Evolutionary conservation across 2,329 filamentous ascomycete species (phyloP).

Genomic region (Penicillium sp.): DNA sequence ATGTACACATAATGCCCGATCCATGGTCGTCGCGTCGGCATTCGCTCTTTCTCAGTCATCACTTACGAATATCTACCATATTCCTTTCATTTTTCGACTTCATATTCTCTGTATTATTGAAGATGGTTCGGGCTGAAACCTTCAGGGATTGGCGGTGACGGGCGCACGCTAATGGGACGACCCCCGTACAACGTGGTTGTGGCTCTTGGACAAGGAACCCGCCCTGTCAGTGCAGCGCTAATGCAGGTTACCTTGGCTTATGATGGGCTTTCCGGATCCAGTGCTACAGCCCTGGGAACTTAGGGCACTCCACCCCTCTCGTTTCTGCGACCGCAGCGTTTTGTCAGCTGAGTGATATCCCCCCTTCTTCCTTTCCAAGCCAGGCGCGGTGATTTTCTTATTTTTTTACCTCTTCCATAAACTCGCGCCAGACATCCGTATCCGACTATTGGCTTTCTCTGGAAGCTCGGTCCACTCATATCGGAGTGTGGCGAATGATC

Average conservation of each 20-base stretch:
- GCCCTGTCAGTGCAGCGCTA: slow-evolving; percentile 33
- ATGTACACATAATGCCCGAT: slow-evolving; percentile 2
- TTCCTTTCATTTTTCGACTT: background rate
- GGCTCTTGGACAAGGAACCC: slow-evolving; percentile 24
- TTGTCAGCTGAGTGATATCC: no score
- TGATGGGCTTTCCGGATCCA: slow-evolving; percentile 31
- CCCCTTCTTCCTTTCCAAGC: background rate
- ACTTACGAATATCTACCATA: background rate
- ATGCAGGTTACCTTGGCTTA: slow-evolving; percentile 38
- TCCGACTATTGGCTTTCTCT: background rate
- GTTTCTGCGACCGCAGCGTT: no score
- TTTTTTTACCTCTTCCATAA: slow-evolving; percentile 1
- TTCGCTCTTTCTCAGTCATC: background rate
- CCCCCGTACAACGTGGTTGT: slow-evolving; percentile 27
- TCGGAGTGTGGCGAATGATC: slow-evolving; percentile 17
- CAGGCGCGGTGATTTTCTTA: slow-evolving; percentile 4
- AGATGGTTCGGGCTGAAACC: slow-evolving; percentile 1
- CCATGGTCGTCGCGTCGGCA: background rate
- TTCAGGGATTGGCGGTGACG: slow-evolving; percentile 17
- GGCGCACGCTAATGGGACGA: slow-evolving; percentile 3
- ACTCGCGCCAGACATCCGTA: slow-evolving; percentile 1
- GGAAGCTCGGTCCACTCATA: slow-evolving; percentile 19
- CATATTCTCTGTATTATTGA: background rate
- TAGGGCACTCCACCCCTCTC: slow-evolving; percentile 27
- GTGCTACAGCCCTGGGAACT: slow-evolving; percentile 38